Evolutionary conservation across 768 basidiomycete species (phyloP).

Genomic region (Lactarius vividus): DNA sequence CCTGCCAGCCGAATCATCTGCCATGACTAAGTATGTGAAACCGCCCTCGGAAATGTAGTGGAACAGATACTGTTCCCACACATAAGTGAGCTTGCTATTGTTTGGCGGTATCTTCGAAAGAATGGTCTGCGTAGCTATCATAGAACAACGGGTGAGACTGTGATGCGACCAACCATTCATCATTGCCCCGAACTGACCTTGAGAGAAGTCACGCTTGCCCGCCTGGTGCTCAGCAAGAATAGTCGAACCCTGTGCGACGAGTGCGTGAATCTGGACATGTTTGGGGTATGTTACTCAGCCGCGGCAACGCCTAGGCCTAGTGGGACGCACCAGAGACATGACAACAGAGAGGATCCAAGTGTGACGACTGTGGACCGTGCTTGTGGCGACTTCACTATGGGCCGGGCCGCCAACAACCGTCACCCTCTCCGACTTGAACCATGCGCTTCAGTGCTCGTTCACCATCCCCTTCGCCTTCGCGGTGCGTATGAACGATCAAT

Average conservation of each 20-base stretch:
- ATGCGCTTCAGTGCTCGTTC: constrained; percentile 27
- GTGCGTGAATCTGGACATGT: constrained; percentile 65
- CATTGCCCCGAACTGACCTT: constrained; percentile 49
- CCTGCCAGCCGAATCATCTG: constrained; percentile 90
- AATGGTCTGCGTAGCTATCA: constrained; percentile 80
- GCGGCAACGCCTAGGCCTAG: not conserved
- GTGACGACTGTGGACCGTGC: not conserved
- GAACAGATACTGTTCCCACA: constrained; percentile 91
- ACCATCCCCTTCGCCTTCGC: constrained; percentile 15
- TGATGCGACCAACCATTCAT: not conserved
- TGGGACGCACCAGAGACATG: constrained; percentile 24
- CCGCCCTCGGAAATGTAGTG: constrained; percentile 92
- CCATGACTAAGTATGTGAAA: constrained; percentile 88
- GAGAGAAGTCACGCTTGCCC: constrained; percentile 82
- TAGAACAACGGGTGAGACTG: constrained; percentile 2
- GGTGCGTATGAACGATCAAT: constrained; percentile 7
- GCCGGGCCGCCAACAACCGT: constrained; percentile 6
- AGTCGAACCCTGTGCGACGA: constrained; percentile 72
- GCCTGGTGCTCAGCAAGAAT: constrained; percentile 87
- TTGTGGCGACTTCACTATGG: not conserved
- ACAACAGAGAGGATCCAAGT: not conserved
- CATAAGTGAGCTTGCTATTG: constrained; percentile 75
- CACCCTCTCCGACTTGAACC: not conserved
- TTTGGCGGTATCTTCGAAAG: constrained; percentile 94
- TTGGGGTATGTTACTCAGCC: not conserved